Evolutionary conservation across 2,329 filamentous ascomycete genomes (phyloP).

Genomic region (Ascochyta koolunga): DNA sequence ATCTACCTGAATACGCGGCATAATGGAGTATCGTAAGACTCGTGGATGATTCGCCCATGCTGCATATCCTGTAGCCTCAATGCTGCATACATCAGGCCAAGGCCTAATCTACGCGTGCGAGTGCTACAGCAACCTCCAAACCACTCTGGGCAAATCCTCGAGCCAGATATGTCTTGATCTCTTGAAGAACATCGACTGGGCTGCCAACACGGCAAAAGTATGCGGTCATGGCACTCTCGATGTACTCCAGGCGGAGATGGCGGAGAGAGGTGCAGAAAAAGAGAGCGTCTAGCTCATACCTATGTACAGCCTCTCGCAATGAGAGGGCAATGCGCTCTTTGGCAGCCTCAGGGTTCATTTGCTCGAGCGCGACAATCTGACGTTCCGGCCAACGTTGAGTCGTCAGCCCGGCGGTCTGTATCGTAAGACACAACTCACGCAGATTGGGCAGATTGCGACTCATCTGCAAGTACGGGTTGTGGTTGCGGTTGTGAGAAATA

Average conservation of each 20-base stretch:
- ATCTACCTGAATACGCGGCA: not conserved
- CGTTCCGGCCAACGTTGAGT: slow-evolving; percentile 68
- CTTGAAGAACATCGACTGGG: slow-evolving; percentile 1
- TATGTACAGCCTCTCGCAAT: slow-evolving; percentile 79
- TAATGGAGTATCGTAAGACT: not conserved
- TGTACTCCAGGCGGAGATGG: slow-evolving; percentile 77
- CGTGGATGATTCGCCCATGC: not conserved
- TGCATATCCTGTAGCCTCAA: not conserved
- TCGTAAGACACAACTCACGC: slow-evolving; percentile 77
- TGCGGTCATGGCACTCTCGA: slow-evolving; percentile 64
- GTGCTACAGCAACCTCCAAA: not conserved
- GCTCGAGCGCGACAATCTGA: slow-evolving; percentile 68
- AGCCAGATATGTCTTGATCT: slow-evolving; percentile 4
- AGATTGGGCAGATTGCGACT: slow-evolving; percentile 85
- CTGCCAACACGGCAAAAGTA: slow-evolving; percentile 64
- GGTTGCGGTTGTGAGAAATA: slow-evolving; percentile 82
- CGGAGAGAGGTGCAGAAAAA: slow-evolving; percentile 73
- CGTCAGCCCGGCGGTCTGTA: slow-evolving; percentile 77
- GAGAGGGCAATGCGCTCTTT: slow-evolving; percentile 79
- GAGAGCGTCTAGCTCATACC: slow-evolving; percentile 75
- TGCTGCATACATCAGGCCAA: not conserved
- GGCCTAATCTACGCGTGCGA: not conserved
- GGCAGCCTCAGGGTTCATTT: slow-evolving; percentile 77
- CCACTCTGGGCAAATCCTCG: slow-evolving; percentile 7
- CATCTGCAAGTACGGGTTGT: slow-evolving; percentile 87